Evolutionary conservation across 139 green algal genomes (phyloP).

Genomic region (Eudorina sp.): DNA sequence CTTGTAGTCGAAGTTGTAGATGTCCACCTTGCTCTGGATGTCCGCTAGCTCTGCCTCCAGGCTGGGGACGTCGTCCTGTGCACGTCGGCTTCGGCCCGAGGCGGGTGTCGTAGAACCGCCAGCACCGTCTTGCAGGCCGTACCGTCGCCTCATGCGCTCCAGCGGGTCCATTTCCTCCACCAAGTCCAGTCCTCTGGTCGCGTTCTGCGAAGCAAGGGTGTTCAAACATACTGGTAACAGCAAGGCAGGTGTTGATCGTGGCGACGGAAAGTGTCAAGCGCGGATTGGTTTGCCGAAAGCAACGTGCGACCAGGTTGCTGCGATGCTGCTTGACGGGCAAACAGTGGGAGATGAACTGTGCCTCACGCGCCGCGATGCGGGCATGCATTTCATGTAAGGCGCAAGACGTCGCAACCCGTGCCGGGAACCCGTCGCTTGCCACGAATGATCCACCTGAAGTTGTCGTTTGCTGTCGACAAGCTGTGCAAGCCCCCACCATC

Average conservation of each 20-base stretch:
- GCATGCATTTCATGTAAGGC: too few relatives aligned
- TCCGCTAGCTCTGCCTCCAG: slow-evolving; percentile 56
- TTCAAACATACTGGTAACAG: too few relatives aligned
- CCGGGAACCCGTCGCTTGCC: too few relatives aligned
- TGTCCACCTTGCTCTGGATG: slow-evolving; percentile 49
- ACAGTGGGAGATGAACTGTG: too few relatives aligned
- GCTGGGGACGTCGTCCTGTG: background rate
- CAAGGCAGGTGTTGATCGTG: too few relatives aligned
- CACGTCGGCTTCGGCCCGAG: background rate
- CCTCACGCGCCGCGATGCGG: too few relatives aligned
- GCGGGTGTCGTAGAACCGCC: background rate
- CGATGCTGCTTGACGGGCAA: too few relatives aligned
- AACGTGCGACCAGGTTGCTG: too few relatives aligned
- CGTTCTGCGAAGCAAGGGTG: too few relatives aligned
- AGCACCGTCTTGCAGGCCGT: slow-evolving; percentile 33
- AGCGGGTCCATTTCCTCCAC: slow-evolving; percentile 65
- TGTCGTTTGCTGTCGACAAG: slow-evolving; percentile 30
- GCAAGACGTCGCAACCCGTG: too few relatives aligned
- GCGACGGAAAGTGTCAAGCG: too few relatives aligned
- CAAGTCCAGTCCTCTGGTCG: slow-evolving; percentile 49
- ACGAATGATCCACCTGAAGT: background rate
- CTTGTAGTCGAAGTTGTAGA: slow-evolving; percentile 52
- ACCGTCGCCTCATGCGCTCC: slow-evolving; percentile 57
- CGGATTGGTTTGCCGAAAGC: too few relatives aligned
- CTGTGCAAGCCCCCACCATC: slow-evolving; percentile 29